Evolutionary conservation across 805 yeast genomes (phyloP).

Genomic region (Tetrapisispora taiwanensis): DNA sequence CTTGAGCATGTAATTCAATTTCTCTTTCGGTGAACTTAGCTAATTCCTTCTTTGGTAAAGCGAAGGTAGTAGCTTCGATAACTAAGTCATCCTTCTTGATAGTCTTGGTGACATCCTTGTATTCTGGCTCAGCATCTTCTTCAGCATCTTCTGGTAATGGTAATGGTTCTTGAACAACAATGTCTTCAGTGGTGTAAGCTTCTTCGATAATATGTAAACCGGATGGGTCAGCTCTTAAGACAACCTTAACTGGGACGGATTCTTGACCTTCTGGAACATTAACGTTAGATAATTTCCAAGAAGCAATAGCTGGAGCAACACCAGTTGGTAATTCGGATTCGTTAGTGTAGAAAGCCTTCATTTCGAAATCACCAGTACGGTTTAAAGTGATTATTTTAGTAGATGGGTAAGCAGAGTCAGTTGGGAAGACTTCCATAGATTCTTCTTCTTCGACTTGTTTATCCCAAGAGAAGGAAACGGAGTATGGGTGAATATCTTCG

Average conservation of each 20-base stretch:
- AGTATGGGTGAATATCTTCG: slow-evolving; percentile 84
- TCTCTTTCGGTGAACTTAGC: slow-evolving; percentile 66
- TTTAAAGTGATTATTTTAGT: slow-evolving; percentile 88
- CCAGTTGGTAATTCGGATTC: slow-evolving; percentile 64
- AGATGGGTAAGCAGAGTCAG: slow-evolving; percentile 82
- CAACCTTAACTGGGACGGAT: slow-evolving; percentile 74
- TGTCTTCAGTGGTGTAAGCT: slow-evolving; percentile 89
- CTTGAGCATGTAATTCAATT: slow-evolving; percentile 72
- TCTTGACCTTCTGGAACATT: slow-evolving; percentile 62
- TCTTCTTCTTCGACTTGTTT: slow-evolving; percentile 81
- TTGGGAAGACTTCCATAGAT: slow-evolving; percentile 91
- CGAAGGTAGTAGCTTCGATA: slow-evolving; percentile 49
- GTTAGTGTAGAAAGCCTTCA: slow-evolving; percentile 78
- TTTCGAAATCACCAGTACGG: slow-evolving; percentile 78
- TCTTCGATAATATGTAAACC: slow-evolving; percentile 88
- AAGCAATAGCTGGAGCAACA: slow-evolving; percentile 54
- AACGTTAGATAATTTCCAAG: slow-evolving; percentile 82
- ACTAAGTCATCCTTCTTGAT: slow-evolving; percentile 78
- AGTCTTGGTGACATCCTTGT: slow-evolving; percentile 80
- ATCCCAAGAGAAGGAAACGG: slow-evolving; percentile 92
- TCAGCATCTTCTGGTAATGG: slow-evolving; percentile 40
- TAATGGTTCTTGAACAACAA: slow-evolving; percentile 76
- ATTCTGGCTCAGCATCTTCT: slow-evolving; percentile 67
- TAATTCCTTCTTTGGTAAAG: slow-evolving; percentile 47
- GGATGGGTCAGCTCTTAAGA: slow-evolving; percentile 91